These are phyloP conservation scores for Claviceps digitariae DNA, from an alignment of 2,329 filamentous ascomycete genomes.

Conservation along the genomic window DNA sequence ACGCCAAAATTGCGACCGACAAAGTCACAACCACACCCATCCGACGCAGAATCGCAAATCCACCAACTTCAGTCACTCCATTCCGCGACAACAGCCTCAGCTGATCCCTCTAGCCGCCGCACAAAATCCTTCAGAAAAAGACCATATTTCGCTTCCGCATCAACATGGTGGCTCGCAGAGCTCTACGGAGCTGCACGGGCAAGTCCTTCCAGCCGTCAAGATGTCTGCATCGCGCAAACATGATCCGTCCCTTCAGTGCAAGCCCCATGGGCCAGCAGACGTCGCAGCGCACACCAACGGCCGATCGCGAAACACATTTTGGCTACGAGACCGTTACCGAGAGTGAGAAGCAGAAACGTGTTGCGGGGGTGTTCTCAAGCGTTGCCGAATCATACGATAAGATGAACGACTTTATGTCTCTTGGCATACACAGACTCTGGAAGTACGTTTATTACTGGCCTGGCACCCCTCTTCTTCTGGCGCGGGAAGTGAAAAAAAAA, in stretches of 20 bases:
- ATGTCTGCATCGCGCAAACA: conserved; percentile 6
- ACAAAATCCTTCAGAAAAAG: neutral
- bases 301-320: conserved; percentile 66
- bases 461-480: too few relatives aligned
- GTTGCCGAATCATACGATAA: conserved; percentile 90
- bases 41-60: neutral
- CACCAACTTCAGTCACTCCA: neutral
- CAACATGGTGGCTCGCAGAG: conserved; percentile 17
- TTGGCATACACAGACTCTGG: conserved; percentile 94
- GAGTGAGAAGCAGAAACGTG: conserved; percentile 56
- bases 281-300: conserved; percentile 13
- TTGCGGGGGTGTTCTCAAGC: conserved; percentile 84
- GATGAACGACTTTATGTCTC: conserved; percentile 99
- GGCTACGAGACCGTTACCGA: conserved; percentile 79
- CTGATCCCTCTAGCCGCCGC: neutral
- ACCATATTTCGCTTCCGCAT: neutral
- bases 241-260: conserved; percentile 16
- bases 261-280: conserved; percentile 12
- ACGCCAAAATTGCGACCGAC: neutral
- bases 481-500: neutral
- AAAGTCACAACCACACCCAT: neutral
- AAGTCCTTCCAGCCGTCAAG: conserved; percentile 11
- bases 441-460: conserved; percentile 38
- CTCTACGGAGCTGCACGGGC: conserved; percentile 16
- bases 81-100: neutral